Percentiles rank a stretch among this genome's conserved stretches.
These are phyloP conservation scores for Fraxinus velutina DNA, from an alignment of 305 asterid genomes.

Conservation along the genomic window DNA sequence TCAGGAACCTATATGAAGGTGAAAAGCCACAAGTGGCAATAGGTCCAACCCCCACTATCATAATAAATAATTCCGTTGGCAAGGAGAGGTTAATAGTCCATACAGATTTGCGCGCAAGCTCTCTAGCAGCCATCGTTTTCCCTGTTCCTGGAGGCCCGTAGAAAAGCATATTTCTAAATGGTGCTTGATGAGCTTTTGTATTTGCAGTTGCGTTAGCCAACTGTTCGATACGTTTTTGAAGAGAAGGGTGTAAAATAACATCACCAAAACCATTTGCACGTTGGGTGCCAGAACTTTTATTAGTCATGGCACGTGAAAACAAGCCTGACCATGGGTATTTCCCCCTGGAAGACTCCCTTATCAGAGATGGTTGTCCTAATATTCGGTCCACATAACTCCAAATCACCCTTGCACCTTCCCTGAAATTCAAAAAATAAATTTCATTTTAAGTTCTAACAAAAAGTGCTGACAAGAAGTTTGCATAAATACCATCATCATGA, in stretches of 20 bases:
- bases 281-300: conserved; percentile 38
- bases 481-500: conserved; percentile 8
- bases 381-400: conserved; percentile 97
- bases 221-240: conserved; percentile 78
- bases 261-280: conserved; percentile 73
- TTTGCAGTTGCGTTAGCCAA: conserved; percentile 83
- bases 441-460: conserved; percentile 16
- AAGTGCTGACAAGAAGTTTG: neutral
- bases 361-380: conserved; percentile 92
- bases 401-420: conserved; percentile 94
- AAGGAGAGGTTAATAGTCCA: conserved; percentile 24
- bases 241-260: conserved; percentile 85
- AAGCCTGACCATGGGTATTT: conserved; percentile 94
- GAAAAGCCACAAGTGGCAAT: neutral
- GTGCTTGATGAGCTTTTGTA: conserved; percentile 92
- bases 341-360: conserved; percentile 94
- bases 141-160: conserved; percentile 99
- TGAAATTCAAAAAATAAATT: conserved; percentile 39
- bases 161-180: conserved; percentile 90
- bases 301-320: conserved; percentile 49
- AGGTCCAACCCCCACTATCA: neutral
- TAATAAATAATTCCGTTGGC: conserved; percentile 1
- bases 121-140: conserved; percentile 98
- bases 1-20: neutral
- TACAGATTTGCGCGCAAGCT: conserved; percentile 95